These are phyloP conservation scores for Porcisia deanei DNA, from an alignment of 208 protist species.

Conservation along the genomic window DNA sequence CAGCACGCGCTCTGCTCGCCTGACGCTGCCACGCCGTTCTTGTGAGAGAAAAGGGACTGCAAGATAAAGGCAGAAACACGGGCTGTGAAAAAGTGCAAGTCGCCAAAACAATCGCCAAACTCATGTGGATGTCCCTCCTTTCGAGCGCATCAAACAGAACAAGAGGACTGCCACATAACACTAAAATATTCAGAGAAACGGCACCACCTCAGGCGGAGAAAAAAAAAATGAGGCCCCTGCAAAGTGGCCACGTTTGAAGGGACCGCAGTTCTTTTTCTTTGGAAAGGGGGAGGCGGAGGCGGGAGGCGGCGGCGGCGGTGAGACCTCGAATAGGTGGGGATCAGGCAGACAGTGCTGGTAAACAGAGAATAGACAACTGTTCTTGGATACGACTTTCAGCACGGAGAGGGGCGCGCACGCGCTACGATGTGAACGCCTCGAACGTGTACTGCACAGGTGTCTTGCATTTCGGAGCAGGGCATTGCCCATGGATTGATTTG, in stretches of 20 bases:
- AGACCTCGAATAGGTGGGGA: background rate
- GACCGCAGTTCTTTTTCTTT: too few relatives aligned
- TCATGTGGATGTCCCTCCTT: background rate
- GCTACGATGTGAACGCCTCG: constrained; percentile 72
- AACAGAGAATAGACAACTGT: background rate
- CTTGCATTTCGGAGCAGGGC: constrained; percentile 69
- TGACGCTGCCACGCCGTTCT: background rate
- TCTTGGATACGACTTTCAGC: background rate
- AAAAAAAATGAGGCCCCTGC: background rate
- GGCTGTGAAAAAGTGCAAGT: background rate
- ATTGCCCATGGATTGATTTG: constrained; percentile 52
- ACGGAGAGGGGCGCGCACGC: background rate
- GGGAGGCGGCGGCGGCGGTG: background rate
- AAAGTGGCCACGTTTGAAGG: background rate
- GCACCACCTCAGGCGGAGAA: background rate
- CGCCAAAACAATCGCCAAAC: background rate
- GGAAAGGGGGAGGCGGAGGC: background rate
- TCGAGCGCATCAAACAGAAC: background rate
- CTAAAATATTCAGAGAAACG: too few relatives aligned
- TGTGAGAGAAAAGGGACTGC: background rate
- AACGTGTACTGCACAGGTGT: constrained; percentile 65
- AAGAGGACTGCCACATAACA: background rate
- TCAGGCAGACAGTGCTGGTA: background rate
- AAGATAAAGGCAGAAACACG: background rate
- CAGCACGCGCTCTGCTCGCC: too few relatives aligned